A percentile compares a stretch with the other conserved stretches of the same genome.
These are phyloP conservation scores for Apostasia shenzhenica DNA, from an alignment of 106 monocot species.

Conservation along the genomic window DNA sequence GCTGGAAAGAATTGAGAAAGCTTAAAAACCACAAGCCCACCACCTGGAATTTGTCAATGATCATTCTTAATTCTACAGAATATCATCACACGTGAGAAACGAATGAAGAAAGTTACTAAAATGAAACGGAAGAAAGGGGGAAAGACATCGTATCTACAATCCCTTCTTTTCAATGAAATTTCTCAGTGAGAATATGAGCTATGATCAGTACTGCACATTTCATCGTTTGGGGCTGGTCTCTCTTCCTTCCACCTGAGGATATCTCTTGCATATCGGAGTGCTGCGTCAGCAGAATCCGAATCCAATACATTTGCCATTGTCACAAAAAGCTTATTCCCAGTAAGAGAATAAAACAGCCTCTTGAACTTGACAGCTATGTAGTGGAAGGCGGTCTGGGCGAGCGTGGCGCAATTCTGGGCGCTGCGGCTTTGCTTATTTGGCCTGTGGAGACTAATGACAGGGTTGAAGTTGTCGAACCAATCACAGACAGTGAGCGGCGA, in stretches of 20 bases:
- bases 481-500: slow-evolving; percentile 55
- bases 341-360: slow-evolving; percentile 43
- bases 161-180: neutral
- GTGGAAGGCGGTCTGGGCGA: slow-evolving; percentile 54
- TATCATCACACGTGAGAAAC: neutral
- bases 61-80: no score
- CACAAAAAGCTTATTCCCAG: slow-evolving; percentile 66
- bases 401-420: slow-evolving; percentile 19
- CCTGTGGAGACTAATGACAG: slow-evolving; percentile 36
- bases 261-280: slow-evolving; percentile 67
- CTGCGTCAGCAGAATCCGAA: slow-evolving; percentile 40
- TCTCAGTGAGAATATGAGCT: slow-evolving; percentile 44
- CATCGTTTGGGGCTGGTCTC: slow-evolving; percentile 10
- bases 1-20: no score
- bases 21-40: no score
- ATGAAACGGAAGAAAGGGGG: neutral
- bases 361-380: slow-evolving; percentile 80
- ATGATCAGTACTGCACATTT: slow-evolving; percentile 47
- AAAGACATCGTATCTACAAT: slow-evolving; percentile 20
- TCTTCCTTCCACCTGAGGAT: slow-evolving; percentile 89
- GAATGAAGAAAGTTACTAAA: neutral
- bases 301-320: slow-evolving; percentile 45
- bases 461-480: slow-evolving; percentile 85
- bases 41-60: no score
- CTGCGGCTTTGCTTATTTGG: slow-evolving; percentile 14